These are phyloP conservation scores for Paramecium tetraurelia DNA, from an alignment of 73 alveolate genomes.

Conservation along the genomic window DNA sequence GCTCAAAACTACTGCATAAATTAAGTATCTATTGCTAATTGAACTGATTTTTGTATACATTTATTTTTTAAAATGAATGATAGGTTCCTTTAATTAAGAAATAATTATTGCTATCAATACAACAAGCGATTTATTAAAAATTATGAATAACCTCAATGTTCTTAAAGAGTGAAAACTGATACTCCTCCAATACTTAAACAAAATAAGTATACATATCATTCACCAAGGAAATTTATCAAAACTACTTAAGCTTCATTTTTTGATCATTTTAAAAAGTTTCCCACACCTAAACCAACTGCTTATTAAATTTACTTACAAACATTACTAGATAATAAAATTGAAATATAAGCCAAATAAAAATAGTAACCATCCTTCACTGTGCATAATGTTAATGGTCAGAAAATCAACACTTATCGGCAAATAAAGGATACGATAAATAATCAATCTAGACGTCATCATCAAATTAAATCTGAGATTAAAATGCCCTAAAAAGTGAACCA, in stretches of 20 bases:
- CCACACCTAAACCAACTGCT: slow-evolving; percentile 9
- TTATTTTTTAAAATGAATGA: neutral
- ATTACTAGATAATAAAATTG: neutral
- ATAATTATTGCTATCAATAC: slow-evolving; percentile 8
- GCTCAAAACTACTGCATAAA: neutral
- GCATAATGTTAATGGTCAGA: slow-evolving; percentile 5
- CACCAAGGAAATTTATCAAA: neutral
- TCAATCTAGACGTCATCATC: neutral
- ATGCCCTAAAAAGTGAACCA: neutral
- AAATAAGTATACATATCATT: neutral
- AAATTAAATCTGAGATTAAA: neutral
- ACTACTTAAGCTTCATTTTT: neutral
- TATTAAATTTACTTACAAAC: neutral
- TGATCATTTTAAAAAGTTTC: neutral
- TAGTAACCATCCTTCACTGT: neutral
- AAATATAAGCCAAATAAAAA: neutral
- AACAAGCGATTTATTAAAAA: neutral
- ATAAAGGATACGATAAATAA: neutral
- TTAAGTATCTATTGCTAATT: neutral
- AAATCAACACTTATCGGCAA: neutral
- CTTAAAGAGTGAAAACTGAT: neutral
- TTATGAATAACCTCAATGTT: neutral
- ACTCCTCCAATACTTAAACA: neutral
- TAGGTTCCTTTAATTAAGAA: neutral
- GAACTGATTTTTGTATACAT: neutral